phyloP scores from a whole-genome alignment of 805 yeast species.

The Naumovozyma castellii region DNA sequence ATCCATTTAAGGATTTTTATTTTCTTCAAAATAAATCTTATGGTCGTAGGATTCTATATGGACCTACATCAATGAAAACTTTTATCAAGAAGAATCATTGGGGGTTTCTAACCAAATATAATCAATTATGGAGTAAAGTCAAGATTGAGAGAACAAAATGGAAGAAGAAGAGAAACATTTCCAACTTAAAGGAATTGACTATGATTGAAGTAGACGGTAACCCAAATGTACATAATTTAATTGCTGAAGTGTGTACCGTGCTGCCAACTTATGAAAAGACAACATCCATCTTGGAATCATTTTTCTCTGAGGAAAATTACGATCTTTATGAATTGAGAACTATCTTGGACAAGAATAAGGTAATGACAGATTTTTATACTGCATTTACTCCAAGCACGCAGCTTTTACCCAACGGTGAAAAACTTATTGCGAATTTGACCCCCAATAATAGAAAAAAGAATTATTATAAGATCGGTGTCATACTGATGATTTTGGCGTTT shows the following conservation, averaged over 20 bases:
- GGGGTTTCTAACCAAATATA: constrained; percentile 12
- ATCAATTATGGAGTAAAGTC: constrained; percentile 19
- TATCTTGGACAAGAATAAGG: constrained; percentile 14
- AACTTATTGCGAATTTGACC: constrained; percentile 2
- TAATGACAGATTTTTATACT: constrained; percentile 15
- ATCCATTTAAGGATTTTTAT: constrained; percentile 9
- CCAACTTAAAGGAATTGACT: constrained; percentile 14
- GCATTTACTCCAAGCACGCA: constrained; percentile 7
- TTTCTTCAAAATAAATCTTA: constrained; percentile 12
- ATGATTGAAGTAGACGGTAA: constrained; percentile 5
- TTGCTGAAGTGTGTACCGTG: constrained; percentile 7
- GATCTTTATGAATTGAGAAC: constrained; percentile 9
- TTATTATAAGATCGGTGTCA: constrained; percentile 23
- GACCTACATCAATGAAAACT: constrained; percentile 25
- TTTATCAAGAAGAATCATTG: constrained; percentile 9
- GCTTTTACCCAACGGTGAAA: neutral
- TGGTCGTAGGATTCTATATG: constrained; percentile 21
- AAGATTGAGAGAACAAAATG: constrained; percentile 19
- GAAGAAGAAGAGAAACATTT: constrained; percentile 10
- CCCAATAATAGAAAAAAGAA: constrained; percentile 15
- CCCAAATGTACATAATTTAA: neutral
- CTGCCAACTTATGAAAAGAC: constrained; percentile 18
- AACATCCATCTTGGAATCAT: constrained; percentile 4
- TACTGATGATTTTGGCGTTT: constrained; percentile 16
- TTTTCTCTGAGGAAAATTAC: constrained; percentile 10